Evolutionary conservation across 371 early-diverging fungal species (phyloP).

Genomic region (Mortierella sp.): DNA sequence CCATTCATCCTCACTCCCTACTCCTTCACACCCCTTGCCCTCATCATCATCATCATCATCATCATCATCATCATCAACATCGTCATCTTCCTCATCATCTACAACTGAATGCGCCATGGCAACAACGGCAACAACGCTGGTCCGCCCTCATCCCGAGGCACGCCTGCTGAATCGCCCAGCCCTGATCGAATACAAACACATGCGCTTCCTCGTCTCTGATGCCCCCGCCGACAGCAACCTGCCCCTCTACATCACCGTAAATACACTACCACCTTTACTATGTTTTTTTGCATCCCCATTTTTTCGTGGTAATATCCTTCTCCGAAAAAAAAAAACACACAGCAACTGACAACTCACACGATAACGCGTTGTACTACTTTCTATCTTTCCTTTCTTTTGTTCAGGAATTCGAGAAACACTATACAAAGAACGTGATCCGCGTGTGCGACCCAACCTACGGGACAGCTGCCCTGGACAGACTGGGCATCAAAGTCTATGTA

Average conservation of each 20-base stretch:
- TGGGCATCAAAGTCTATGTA: slow-evolving; percentile 81
- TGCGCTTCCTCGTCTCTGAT: slow-evolving; percentile 90
- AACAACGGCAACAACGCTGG: not conserved
- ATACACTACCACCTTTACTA: too few relatives aligned
- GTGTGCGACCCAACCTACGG: slow-evolving; percentile 93
- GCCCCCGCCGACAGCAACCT: slow-evolving; percentile 89
- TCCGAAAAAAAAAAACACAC: not conserved
- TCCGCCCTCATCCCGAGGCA: slow-evolving; percentile 7
- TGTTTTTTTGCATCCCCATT: not conserved
- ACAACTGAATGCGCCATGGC: not conserved
- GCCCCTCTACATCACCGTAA: slow-evolving; percentile 74
- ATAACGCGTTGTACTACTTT: not conserved
- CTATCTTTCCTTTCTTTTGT: not conserved
- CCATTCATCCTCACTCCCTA: too few relatives aligned
- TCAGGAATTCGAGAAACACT: slow-evolving; percentile 71
- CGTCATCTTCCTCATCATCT: not conserved
- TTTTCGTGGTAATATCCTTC: not conserved
- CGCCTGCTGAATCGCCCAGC: slow-evolving; percentile 56
- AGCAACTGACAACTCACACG: not conserved
- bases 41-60: not conserved
- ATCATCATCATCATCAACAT: not conserved
- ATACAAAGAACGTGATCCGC: slow-evolving; percentile 85
- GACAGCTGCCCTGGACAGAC: slow-evolving; percentile 64
- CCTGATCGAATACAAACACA: slow-evolving; percentile 60
- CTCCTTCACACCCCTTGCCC: not conserved